Evolutionary conservation across 768 basidiomycete species (phyloP).

Genomic region (Infundibulicybe gibba): DNA sequence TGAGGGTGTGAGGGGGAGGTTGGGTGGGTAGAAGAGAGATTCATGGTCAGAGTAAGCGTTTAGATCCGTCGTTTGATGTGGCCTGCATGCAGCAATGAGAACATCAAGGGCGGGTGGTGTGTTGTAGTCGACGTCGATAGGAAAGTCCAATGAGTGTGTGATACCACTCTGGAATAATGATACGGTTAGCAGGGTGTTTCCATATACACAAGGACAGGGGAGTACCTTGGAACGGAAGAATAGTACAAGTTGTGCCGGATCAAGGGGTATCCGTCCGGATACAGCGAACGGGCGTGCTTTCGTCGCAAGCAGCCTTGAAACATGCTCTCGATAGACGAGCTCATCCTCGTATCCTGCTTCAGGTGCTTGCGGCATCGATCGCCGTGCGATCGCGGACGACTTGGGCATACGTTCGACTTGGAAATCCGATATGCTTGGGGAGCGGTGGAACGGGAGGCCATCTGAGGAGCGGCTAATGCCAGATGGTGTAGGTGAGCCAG

Average conservation of each 20-base stretch:
- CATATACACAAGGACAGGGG: constrained; percentile 1
- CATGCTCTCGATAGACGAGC: constrained; percentile 47
- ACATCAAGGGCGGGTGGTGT: constrained; percentile 77
- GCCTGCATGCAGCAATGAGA: constrained; percentile 69
- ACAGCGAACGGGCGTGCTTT: constrained; percentile 63
- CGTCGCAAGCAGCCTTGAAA: constrained; percentile 51
- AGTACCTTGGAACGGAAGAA: constrained; percentile 80
- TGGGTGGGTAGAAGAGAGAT: constrained; percentile 69
- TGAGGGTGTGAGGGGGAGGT: constrained; percentile 68
- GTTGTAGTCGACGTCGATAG: constrained; percentile 72
- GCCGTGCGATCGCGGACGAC: constrained; percentile 29
- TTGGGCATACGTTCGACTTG: constrained; percentile 59
- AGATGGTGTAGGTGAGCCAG: constrained; percentile 22
- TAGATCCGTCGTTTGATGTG: constrained; percentile 52
- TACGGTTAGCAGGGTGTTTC: not conserved
- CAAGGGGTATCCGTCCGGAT: constrained; percentile 67
- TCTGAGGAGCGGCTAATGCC: constrained; percentile 14
- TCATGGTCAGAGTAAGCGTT: constrained; percentile 58
- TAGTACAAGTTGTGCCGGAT: constrained; percentile 61
- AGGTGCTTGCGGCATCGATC: constrained; percentile 21
- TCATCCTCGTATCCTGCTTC: constrained; percentile 41
- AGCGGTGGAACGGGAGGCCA: constrained; percentile 31
- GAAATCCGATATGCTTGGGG: constrained; percentile 49
- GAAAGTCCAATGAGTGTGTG: constrained; percentile 79
- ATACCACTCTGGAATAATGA: constrained; percentile 57